A percentile compares a stretch with the other conserved stretches of the same genome.
These are phyloP conservation scores for Trichoderma sp. DNA, from an alignment of 2,329 filamentous ascomycete species.

Conservation along the genomic window DNA sequence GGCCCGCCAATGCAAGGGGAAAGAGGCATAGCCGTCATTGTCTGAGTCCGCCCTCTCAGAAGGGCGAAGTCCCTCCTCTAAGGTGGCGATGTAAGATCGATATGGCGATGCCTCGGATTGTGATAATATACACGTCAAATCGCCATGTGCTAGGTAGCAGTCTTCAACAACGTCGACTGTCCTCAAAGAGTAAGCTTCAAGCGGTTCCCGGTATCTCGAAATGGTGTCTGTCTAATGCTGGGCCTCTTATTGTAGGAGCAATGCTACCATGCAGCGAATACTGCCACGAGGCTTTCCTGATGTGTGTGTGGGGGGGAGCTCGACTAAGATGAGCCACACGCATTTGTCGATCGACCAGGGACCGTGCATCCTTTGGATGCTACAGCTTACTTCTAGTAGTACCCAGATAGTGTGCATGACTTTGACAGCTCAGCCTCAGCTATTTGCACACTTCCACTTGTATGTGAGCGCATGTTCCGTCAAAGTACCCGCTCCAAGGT, in stretches of 20 bases:
- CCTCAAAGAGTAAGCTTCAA: not conserved
- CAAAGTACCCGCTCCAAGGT: too few species aligned
- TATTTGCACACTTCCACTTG: too few species aligned
- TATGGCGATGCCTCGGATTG: not conserved
- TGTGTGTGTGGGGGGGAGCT: not conserved
- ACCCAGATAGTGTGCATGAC: too few species aligned
- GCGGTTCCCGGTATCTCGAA: not conserved
- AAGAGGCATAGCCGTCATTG: too few species aligned
- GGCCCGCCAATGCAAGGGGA: not conserved
- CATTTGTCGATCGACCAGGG: slow-evolving; percentile 3
- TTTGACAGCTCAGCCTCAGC: too few species aligned
- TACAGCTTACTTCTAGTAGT: too few species aligned
- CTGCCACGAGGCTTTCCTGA: not conserved
- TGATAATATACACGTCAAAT: not conserved
- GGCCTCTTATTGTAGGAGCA: not conserved
- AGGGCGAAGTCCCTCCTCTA: not conserved
- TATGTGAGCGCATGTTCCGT: too few species aligned
- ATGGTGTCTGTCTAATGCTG: not conserved
- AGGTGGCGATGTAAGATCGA: too few species aligned
- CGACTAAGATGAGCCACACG: slow-evolving; percentile 1
- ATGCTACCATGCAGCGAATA: not conserved
- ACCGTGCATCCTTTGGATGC: not conserved
- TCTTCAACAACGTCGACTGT: not conserved
- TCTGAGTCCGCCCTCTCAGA: too few species aligned
- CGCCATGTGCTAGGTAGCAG: not conserved